Base-by-base conservation (phyloP, 1,139 yeast genomes). In the Sugiyamaella neomexicana region DNA sequence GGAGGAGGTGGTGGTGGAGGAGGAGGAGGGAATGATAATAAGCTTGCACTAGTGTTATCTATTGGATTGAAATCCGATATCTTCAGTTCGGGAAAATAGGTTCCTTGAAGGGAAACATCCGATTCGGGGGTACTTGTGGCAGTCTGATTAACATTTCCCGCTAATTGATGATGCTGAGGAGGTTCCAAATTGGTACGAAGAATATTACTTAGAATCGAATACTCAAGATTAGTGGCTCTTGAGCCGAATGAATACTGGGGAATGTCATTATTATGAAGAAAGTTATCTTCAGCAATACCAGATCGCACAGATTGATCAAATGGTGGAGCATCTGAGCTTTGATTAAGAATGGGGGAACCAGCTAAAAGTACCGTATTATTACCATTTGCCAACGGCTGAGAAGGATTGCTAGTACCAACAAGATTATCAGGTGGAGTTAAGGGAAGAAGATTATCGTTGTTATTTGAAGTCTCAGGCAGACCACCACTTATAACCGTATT, bases 171-270 rank as follows among this genome's bases (percentile, higher is more conserved):
- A 25, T 31, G 45, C 12, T 44, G 49, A 25, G 54, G 34, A 16
- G 55, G 48, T 8, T 48, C 53, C 4, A 55, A 50, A 23, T 53
- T 57, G 15, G 63, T 62, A 13, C 62, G 84, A 44, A 87, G 77
- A 57, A 89, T 87, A 59, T 80, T 84, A 2, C 93, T 85, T 34
- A 89, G 72, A 5, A 89, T 84, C 2, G 91, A 80, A 65, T 89
- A 89, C 64, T 89, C 97, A 59, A 86, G 74, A 65, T 87, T 89
- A 0, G 95, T 95, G 0, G 96, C 93, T 40, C 83, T 76, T 0
- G 95, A 87, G 55, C 88, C 74, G 64, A 89, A 85, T 17, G 63
- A 64, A 44, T 60, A 65, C 7, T 50, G 54, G 2, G 56, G 50
- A 43, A 55, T 45, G n/a, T 51, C 53, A 39, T 48, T 49, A 16